Evolutionary conservation across 305 asterid species (phyloP), one percentile per base, ranked within the genome.

Genomic region (Rubia balearica): DNA sequence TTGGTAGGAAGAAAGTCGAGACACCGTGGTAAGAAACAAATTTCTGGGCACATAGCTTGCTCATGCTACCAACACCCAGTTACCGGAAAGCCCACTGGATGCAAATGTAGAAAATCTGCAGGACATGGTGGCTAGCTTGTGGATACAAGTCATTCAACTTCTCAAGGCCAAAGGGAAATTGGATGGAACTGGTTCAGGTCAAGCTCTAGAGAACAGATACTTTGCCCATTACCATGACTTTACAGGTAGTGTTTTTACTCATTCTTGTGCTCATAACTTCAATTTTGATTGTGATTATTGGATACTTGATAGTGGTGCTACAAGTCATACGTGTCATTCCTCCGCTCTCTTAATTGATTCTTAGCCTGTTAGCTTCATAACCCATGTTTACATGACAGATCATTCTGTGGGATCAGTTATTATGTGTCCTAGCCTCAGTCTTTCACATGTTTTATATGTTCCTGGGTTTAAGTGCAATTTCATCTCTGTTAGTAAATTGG

Each of bases 281-380:
- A 3, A 12, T 17, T 48, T 48, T 3, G 12, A 13, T 13, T 0
- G 3, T 13, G 53, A 13, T 12, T 48, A 5, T 2, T 48, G 53
- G 53, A 48, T 48, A 12, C 7, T 48, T 48, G 17, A 48, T 3
- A 48, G 53, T 48, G 53, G 53, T 48, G 53, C 17, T 3, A 13
- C 17, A 12, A 48, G 53, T 13, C 17, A 48, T 4, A 48, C 12
- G n/a, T 48, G 53, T 14, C 9, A 3, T 13, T 48, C 6, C 12
- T 0, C 17, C n/a, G 2, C 12, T 3, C 5, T 4, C 6, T 48
- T 48, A 0, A 1, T 0, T 4, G 14, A 48, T 13, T 1, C 17
- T 3, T 0, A 1, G 1, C 5, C 17, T 8, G 17, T 48, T 0
- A 0, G 0, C 0, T 12, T 0, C 12, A 0, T 3, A 2, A 48